Evolutionary conservation across 108 stramenopile species (phyloP), one percentile per base, ranked within the genome.

Genomic region (Discostella pseudostelligera): DNA sequence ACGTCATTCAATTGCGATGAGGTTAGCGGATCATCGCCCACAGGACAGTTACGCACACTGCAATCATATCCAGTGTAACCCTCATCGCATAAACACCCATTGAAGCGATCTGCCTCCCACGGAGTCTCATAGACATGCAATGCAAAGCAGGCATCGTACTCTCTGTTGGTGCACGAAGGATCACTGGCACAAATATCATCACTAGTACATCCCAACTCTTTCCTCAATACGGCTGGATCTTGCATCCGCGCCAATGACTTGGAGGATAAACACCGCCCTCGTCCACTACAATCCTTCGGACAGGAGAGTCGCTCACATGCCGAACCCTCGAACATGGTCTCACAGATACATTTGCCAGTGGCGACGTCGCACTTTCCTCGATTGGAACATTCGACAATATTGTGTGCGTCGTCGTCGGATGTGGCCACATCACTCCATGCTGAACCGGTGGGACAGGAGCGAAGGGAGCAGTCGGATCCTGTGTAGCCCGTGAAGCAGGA

Each of bases 21-120:
- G 0, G 83, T 89, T 40, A 93, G 67, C 17, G 89, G 92, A 44
- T 93, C 92, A 45, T 88, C 83, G n/a, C 85, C 85, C 0, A 49
- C 68, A 6, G 92, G 80, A 60, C 92, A 93, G 39, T 46, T 42
- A 11, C 84, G 78, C 6, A 76, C 19, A 46, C 62, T 59, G 68
- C 92, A 93, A 62, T 87, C 88, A 37, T 79, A 76, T 5, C 92
- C 89, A 1, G 48, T 36, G 58, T 83, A 91, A 9, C 88, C 87
- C 13, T 55, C 64, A 50, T 88, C 89, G 32, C 88, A 93, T 1
- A 74, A 32, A 62, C 91, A 93, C 28, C 92, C 88, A 56, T 84
- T 83, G 63, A 82, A 74, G 67, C 76, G 88, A 36, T 84, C 62
- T 3, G 87, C 87, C 26, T 93, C 92, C 85, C 87, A 90, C 10